A percentile compares a stretch with the other conserved stretches of the same genome.
Evolutionary conservation across 2,329 filamentous ascomycete genomes (phyloP).

Genomic region (Aspergillus ruber): DNA sequence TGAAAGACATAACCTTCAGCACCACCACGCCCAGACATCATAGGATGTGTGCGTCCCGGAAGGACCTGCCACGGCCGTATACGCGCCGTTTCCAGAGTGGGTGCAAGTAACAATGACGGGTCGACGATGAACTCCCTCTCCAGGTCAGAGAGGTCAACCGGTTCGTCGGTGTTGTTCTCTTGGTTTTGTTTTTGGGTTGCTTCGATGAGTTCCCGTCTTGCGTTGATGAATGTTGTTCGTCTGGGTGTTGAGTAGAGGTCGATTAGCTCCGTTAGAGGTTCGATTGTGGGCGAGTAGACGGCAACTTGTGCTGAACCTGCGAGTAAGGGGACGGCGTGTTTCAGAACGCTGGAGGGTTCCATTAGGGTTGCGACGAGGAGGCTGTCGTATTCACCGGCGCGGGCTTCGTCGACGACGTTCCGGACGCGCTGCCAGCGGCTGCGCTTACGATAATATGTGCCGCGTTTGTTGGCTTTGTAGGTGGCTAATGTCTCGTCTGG

Average conservation of each 20-base stretch:
- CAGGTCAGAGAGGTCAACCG: conserved; percentile 25
- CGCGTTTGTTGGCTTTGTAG: conserved; percentile 76
- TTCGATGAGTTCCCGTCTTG: conserved; percentile 24
- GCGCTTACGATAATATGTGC: conserved; percentile 82
- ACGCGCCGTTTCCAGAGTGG: conserved; percentile 72
- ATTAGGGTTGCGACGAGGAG: conserved; percentile 76
- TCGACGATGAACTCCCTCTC: conserved; percentile 77
- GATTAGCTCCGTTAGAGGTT: conserved; percentile 68
- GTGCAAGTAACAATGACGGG: conserved; percentile 73
- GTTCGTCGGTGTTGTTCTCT: conserved; percentile 6
- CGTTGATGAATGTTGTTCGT: conserved; percentile 61
- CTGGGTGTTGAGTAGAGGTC: conserved; percentile 80
- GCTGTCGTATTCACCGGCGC: conserved; percentile 72
- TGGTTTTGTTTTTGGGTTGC: conserved; percentile 6
- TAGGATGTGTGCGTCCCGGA: conserved; percentile 82
- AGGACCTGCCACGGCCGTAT: conserved; percentile 83
- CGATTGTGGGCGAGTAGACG: conserved; percentile 74
- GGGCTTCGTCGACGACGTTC: conserved; percentile 66
- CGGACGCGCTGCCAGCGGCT: conserved; percentile 70
- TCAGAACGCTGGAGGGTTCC: conserved; percentile 70
- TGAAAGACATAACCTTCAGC: conserved; percentile 89
- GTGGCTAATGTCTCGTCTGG: conserved; percentile 56
- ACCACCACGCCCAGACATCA: conserved; percentile 85
- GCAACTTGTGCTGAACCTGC: conserved; percentile 77
- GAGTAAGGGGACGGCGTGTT: conserved; percentile 69